phyloP scores from a whole-genome alignment of 352 stramenopile species.

The Phytophthora chlamydospora region DNA sequence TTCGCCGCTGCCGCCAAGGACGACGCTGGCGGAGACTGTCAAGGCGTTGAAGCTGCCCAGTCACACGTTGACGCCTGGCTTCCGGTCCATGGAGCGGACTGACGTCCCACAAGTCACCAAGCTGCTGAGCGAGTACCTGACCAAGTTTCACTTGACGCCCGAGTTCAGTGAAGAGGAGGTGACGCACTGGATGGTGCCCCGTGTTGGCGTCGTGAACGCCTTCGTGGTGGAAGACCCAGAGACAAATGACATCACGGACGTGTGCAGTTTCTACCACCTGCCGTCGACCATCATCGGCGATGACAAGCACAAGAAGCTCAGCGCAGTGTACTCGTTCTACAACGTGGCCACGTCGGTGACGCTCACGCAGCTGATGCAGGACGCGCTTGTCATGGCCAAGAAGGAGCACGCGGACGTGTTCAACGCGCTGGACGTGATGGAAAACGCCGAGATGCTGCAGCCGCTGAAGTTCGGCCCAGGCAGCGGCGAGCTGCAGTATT shows the following conservation, averaged over 20 bases:
- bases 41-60: conserved; percentile 90
- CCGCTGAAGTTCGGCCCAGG: conserved; percentile 68
- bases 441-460: conserved; percentile 64
- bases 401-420: conserved; percentile 64
- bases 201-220: conserved; percentile 93
- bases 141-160: conserved; percentile 77
- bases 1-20: conserved; percentile 89
- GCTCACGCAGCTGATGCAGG: conserved; percentile 70
- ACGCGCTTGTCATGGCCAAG: conserved; percentile 66
- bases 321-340: conserved; percentile 99
- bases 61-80: conserved; percentile 37
- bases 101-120: conserved; percentile 58
- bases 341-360: conserved; percentile 85
- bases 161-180: conserved; percentile 94
- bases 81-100: conserved; percentile 59
- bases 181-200: conserved; percentile 96
- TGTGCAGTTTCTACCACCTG: conserved; percentile 98
- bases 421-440: conserved; percentile 74
- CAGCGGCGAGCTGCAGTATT: conserved; percentile 73
- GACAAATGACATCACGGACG: conserved; percentile 89
- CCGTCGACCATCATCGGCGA: conserved; percentile 96
- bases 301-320: conserved; percentile 94
- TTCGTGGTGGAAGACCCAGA: conserved; percentile 87
- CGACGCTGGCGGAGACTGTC: conserved; percentile 95
- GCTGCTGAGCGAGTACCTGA: conserved; percentile 61